Percentiles rank a stretch among this genome's conserved stretches.
Conservation (phyloP, 805 yeast species). For the Yamadazyma philogaea region DNA sequence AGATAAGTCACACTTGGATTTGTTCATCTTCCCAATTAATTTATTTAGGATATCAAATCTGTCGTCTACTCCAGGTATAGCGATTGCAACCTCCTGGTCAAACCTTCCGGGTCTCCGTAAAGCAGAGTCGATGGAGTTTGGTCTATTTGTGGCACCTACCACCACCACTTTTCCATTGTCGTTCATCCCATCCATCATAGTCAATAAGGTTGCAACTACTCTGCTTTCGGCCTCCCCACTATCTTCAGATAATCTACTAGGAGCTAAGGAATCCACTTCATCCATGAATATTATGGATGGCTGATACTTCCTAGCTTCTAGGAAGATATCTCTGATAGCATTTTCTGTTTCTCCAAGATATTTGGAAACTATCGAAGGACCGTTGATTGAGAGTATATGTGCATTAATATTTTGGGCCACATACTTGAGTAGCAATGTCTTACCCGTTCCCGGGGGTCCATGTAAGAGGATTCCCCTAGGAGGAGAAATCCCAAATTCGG, state of each 20-base stretch:
- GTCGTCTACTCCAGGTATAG: slow-evolving; percentile 84
- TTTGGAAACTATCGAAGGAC: slow-evolving; percentile 89
- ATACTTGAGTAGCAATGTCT: slow-evolving; percentile 81
- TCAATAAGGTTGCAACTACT: slow-evolving; percentile 83
- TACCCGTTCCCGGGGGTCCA: slow-evolving; percentile 98
- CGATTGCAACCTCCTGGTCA: slow-evolving; percentile 86
- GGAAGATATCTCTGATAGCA: slow-evolving; percentile 74
- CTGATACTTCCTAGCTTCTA: slow-evolving; percentile 80
- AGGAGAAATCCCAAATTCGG: slow-evolving; percentile 84
- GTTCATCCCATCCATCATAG: slow-evolving; percentile 77
- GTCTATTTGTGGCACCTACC: slow-evolving; percentile 73
- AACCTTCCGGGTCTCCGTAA: slow-evolving; percentile 84
- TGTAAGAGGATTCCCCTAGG: slow-evolving; percentile 91
- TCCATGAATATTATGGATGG: slow-evolving; percentile 89
- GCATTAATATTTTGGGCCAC: slow-evolving; percentile 77
- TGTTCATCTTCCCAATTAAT: slow-evolving; percentile 54
- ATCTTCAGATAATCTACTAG: slow-evolving; percentile 78
- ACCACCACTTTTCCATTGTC: slow-evolving; percentile 63
- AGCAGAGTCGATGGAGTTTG: slow-evolving; percentile 66
- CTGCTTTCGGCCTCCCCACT: slow-evolving; percentile 87
- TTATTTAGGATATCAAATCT: slow-evolving; percentile 68
- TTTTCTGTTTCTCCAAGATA: slow-evolving; percentile 93
- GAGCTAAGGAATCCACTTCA: slow-evolving; percentile 90
- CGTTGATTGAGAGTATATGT: slow-evolving; percentile 81
- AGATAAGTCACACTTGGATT: slow-evolving; percentile 44